Evolutionary conservation across 371 early-diverging fungal species (phyloP), one percentile per base, ranked within the genome.

Genomic region (Entomophthora muscae): DNA sequence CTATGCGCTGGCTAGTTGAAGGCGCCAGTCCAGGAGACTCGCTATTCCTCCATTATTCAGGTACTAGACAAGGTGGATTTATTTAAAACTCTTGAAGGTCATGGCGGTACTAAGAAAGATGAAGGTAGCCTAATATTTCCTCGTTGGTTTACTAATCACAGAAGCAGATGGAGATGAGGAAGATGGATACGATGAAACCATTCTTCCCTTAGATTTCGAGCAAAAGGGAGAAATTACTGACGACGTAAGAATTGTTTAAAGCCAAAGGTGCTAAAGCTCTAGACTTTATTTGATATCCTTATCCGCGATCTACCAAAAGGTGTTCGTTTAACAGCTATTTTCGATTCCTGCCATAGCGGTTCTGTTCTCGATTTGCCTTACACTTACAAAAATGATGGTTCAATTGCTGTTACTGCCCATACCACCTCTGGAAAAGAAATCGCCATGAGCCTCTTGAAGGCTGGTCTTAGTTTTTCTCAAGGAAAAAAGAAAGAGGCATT

Each of bases 301-400:
- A 82, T 83, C 61, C 67, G 69, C 59, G 70, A 72, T 0, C 70
- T 84, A 28, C 83, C 82, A 22, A 69, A 71, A 53, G 83, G 83
- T 31, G 73, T 72, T 7, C 75, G 78, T n/a, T 66, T 86, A 58
- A 80, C 80, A 1, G 73, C 73, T 32, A 68, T 83, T 21, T 80
- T 83, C 55, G 88, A 87, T 70, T 83, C 71, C 0, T 78, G 78
- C 62, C 78, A 78, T 65, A 70, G 70, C 65, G 74, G 74, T 69
- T 69, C 91, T 0, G 88, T 84, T 0, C 73, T 93, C 10, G 94
- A 93, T 70, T 76, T 93, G 28, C 92, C 93, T 2, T 92, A 78
- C 69, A 79, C 82, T 42, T 92, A 93, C 72, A 78, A 80, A 53
- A 82, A 82, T 28, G 70, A 78, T 54, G 92, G 91, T 59, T 73